Base-by-base conservation (phyloP, 164 flowering plant species). In the Vitis labrusca region DNA sequence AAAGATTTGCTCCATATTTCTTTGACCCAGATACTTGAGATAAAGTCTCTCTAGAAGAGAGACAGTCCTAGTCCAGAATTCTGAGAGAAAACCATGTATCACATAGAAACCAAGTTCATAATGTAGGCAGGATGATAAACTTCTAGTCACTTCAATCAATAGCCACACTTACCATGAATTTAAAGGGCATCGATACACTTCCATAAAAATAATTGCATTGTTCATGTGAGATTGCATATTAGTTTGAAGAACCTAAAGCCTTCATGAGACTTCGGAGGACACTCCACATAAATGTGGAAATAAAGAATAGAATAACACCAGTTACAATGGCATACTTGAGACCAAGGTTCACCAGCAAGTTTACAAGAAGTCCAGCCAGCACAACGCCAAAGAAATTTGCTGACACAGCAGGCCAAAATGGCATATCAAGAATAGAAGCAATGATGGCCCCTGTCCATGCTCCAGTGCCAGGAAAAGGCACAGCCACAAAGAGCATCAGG, bases 401-500 rank as follows among this genome's bases (percentile, higher is more conserved):
- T 15, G 95, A 79, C 7, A 90, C 50, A 52, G 83, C 99, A 52
- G 89, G 67, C 99, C 95, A 95, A 71, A 93, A 91, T 10, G 97
- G 95, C 97, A 95, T 88, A 68, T 91, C 95, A 10, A 95, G 89
- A 64, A 95, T 67, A 9, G 98, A 91, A 62, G 98, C 93, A 58
- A 95, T 83, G 57, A 93, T 68, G 65, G 99, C 99, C 56, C 97
- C 99, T 2, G 98, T 90, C 98, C 98, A 93, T 15, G 97, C 99
- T 62, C 99, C 99, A 2, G 99, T 95, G 61, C 99, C 98, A 52
- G 98, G 99, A 54, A 95, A 95, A 48, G 98, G 99, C 71, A 95
- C 97, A 10, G 97, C 99, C 71, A 95, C 97, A 78, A 95, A 95
- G 62, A 95, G 83, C 99, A 95, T 93, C 58, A 95, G 79, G n/a